Conservation (phyloP, 768 basidiomycete genomes). For the Coprinopsis sp. region DNA sequence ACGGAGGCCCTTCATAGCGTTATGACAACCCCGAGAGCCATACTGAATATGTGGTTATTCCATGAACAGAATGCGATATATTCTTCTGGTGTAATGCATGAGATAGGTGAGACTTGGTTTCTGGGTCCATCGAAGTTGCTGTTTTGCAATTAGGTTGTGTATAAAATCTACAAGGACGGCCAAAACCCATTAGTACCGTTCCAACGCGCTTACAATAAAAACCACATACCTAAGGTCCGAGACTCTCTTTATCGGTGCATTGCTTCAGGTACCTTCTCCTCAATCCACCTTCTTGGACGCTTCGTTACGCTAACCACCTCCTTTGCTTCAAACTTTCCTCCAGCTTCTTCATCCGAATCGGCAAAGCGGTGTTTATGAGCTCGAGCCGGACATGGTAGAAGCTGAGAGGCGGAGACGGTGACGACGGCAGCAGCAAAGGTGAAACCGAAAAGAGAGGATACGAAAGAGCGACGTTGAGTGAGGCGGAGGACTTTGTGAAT, state of each 20-base stretch:
- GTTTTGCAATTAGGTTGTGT: too few relatives aligned
- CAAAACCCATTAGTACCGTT: background rate
- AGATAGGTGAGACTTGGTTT: too few relatives aligned
- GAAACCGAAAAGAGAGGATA: constrained; percentile 74
- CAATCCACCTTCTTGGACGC: constrained; percentile 75
- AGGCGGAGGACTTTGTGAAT: constrained; percentile 54
- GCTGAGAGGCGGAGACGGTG: constrained; percentile 75
- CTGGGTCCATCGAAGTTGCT: too few relatives aligned
- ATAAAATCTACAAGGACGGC: too few relatives aligned
- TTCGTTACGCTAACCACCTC: constrained; percentile 50
- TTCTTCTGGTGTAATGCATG: too few relatives aligned
- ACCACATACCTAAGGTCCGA: constrained; percentile 6
- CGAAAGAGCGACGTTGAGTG: constrained; percentile 64
- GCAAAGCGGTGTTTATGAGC: constrained; percentile 50
- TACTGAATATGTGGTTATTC: too few relatives aligned
- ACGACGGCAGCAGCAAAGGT: constrained; percentile 75
- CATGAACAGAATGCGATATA: too few relatives aligned
- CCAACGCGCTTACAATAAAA: background rate
- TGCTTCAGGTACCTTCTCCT: constrained; percentile 52
- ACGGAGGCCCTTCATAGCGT: too few relatives aligned
- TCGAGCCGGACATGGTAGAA: constrained; percentile 78
- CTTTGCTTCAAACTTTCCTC: constrained; percentile 17
- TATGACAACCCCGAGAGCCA: too few relatives aligned
- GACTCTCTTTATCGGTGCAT: too few relatives aligned
- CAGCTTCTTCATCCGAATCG: constrained; percentile 40